A percentile compares a stretch with the other conserved stretches of the same genome.
phyloP scores from a whole-genome alignment of 2,329 filamentous ascomycete species.

The Penicillium psychrosexuale region DNA sequence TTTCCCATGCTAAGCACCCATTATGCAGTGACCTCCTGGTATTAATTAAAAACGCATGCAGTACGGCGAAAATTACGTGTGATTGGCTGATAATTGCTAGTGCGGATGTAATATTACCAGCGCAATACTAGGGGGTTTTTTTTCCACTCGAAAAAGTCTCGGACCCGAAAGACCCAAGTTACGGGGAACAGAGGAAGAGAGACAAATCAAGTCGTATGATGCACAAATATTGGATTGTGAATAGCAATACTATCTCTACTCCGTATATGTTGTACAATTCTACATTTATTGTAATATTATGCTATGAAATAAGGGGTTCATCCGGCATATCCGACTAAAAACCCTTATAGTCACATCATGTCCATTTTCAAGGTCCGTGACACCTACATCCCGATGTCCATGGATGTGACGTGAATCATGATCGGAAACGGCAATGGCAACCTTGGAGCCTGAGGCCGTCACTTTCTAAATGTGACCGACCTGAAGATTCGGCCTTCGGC shows the following conservation, averaged over 20 bases:
- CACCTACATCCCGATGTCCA: neutral
- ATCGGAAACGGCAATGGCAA: neutral
- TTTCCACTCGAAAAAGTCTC: constrained; percentile 3
- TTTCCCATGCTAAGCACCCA: neutral
- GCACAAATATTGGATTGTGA: no score
- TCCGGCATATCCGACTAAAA: neutral
- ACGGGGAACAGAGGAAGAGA: no score
- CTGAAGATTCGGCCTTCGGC: no score
- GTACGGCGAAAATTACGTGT: neutral
- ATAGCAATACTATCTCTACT: no score
- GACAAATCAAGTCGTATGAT: no score
- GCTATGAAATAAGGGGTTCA: neutral
- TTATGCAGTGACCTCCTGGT: constrained; percentile 8
- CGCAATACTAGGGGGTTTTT: neutral
- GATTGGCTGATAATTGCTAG: neutral
- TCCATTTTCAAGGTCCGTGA: neutral
- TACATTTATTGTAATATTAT: no score
- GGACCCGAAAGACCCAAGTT: neutral
- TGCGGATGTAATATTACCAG: constrained; percentile 3
- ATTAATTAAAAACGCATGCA: constrained; percentile 1
- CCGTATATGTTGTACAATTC: no score
- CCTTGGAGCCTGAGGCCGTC: constrained; percentile 1
- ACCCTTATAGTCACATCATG: neutral
- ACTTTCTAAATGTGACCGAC: neutral
- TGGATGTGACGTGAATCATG: neutral